phyloP scores from a whole-genome alignment of 1,284 basidiomycete genomes.

The Ustilago lituana region DNA sequence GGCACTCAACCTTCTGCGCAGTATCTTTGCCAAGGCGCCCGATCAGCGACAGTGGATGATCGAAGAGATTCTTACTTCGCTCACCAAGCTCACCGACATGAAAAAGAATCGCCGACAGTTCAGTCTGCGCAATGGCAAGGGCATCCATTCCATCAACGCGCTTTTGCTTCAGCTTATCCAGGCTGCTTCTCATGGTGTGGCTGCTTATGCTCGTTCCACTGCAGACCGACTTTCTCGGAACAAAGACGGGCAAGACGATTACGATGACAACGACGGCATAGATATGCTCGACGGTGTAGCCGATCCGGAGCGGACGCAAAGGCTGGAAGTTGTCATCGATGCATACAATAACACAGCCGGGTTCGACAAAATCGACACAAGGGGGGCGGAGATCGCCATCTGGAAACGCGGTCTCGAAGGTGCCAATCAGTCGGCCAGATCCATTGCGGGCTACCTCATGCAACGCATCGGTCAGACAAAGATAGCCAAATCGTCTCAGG shows the following conservation, averaged over 20 bases:
- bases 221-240: constrained; percentile 30
- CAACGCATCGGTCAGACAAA: constrained; percentile 69
- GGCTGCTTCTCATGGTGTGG: constrained; percentile 72
- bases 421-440: constrained; percentile 69
- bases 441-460: constrained; percentile 84
- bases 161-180: constrained; percentile 94
- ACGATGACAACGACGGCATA: constrained; percentile 3
- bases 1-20: constrained; percentile 77
- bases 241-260: constrained; percentile 10
- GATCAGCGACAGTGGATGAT: constrained; percentile 94
- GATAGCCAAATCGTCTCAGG: constrained; percentile 49
- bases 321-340: constrained; percentile 35
- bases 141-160: constrained; percentile 90
- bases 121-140: constrained; percentile 71
- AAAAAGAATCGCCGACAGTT: constrained; percentile 83
- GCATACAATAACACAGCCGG: constrained; percentile 30
- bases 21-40: constrained; percentile 89
- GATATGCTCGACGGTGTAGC: constrained; percentile 1
- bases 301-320: constrained; percentile 11
- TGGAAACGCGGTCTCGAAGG: constrained; percentile 51
- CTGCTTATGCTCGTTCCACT: constrained; percentile 23
- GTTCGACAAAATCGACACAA: constrained; percentile 13
- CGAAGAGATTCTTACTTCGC: constrained; percentile 87
- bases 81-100: constrained; percentile 87
- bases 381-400: constrained; percentile 34